Percentiles rank a stretch among this genome's conserved stretches.
These are phyloP conservation scores for Solanum pinnatisectum DNA, from an alignment of 257 asterid genomes.

Conservation along the genomic window DNA sequence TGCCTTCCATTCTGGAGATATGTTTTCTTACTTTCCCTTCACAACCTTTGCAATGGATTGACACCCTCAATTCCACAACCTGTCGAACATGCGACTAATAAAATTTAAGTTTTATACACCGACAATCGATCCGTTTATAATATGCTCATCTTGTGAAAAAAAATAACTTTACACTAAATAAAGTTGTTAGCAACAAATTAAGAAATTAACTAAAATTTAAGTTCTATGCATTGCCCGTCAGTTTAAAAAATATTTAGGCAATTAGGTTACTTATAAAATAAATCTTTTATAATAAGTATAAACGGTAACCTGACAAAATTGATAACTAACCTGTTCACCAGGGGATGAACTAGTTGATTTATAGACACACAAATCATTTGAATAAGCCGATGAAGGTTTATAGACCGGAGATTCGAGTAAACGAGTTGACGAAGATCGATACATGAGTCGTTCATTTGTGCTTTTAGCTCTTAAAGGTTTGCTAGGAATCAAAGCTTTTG, in stretches of 20 bases:
- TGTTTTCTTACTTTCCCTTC: constrained; percentile 83
- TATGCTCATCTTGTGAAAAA: background rate
- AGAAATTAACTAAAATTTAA: background rate
- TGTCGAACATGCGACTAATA: background rate
- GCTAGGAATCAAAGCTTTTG: constrained; percentile 11
- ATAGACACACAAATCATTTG: constrained; percentile 17
- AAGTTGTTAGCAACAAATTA: background rate
- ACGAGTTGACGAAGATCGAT: constrained; percentile 39
- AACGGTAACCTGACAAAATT: background rate
- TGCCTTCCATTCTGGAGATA: constrained; percentile 88
- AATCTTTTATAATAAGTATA: background rate
- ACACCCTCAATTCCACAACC: constrained; percentile 85
- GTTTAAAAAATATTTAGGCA: background rate
- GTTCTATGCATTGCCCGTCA: background rate
- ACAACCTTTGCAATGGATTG: constrained; percentile 96
- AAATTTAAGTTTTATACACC: background rate
- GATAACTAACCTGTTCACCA: background rate
- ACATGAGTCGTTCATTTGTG: constrained; percentile 12
- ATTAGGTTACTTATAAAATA: background rate
- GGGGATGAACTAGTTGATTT: constrained; percentile 11
- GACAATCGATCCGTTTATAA: background rate
- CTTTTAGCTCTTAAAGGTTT: constrained; percentile 5
- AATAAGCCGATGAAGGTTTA: constrained; percentile 8
- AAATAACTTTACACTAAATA: background rate
- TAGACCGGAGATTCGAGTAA: constrained; percentile 27